Evolutionary conservation across 2,329 filamentous ascomycete genomes (phyloP), one percentile per base, ranked within the genome.

Genomic region (Cladosporium sp.): DNA sequence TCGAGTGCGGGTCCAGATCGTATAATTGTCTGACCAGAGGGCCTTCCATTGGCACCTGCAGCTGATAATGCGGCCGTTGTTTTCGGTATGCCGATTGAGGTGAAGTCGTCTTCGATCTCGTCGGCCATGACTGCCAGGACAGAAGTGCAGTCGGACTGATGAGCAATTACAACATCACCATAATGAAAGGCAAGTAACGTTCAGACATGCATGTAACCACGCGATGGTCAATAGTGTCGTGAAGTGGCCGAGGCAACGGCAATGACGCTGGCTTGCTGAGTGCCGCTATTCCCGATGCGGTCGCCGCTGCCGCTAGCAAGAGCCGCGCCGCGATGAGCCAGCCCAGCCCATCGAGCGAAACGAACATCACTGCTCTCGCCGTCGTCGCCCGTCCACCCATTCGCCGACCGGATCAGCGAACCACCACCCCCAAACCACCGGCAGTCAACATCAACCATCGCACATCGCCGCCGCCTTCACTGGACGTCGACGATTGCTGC

Each of bases 51-150:
- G 25, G 49, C 34, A 13, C n/a, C 13, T 13, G 22, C n/a, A 25
- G 39, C 37, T 24, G 53, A 55, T 25, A 25, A 3, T 13, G 56
- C 42, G 15, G 34, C 39, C 15, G 42, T 35, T 4, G 44, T 24
- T 34, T 34, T 35, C 7, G 57, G 57, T 4, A 58, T 34, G 12
- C 49, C 49, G 20, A 58, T 54, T 3, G 49, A 28, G 22, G 37
- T 19, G 39, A 58, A 54, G 63, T 79, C 74, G 49, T 78, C 77
- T 7, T 71, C 77, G 59, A 76, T 79, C 28, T 79, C 77, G 52
- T 79, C 77, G 50, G 77, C 76, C 75, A 77, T 77, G 44, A 15
- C 6, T 28, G 7, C 5, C 17, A 25, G 28, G 4, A 32, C 28
- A 32, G 28, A 28, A n/a, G n/a, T 28, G 25, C 9, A 28, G 4